Evolutionary conservation across 1,284 basidiomycete species (phyloP).

Genomic region (Heterobasidion parviporum): DNA sequence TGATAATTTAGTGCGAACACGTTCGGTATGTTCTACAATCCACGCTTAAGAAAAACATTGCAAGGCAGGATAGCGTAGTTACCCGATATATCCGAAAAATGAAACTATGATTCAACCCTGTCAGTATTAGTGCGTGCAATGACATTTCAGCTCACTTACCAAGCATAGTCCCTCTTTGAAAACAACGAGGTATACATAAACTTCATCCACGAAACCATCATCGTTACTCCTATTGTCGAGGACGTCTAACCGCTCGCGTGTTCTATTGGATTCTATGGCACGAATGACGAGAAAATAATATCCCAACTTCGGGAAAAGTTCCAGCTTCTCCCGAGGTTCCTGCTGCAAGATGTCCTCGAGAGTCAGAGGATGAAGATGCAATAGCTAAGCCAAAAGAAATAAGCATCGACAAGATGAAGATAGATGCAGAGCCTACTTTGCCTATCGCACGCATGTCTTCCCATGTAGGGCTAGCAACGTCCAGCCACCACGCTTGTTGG

Average conservation of each 20-base stretch:
- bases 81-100: constrained; percentile 85
- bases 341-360: constrained; percentile 94
- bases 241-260: constrained; percentile 25
- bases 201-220: constrained; percentile 58
- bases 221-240: constrained; percentile 18
- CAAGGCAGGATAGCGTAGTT: constrained; percentile 2
- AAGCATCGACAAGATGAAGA: neutral
- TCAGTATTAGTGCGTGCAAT: constrained; percentile 1
- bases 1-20: constrained; percentile 67
- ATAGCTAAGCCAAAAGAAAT: constrained; percentile 38
- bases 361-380: constrained; percentile 90
- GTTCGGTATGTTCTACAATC: constrained; percentile 66
- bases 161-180: constrained; percentile 88
- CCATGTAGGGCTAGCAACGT: constrained; percentile 86
- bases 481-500: constrained; percentile 81
- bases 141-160: constrained; percentile 37
- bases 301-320: constrained; percentile 81
- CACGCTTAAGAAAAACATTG: constrained; percentile 1
- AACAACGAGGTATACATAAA: constrained; percentile 85
- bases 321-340: constrained; percentile 90
- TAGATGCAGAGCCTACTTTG: constrained; percentile 43
- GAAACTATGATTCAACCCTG: constrained; percentile 51
- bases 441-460: constrained; percentile 85
- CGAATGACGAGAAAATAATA: constrained; percentile 93
- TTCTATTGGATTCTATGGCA: constrained; percentile 61